phyloP scores from a whole-genome alignment of 2,329 filamentous ascomycete genomes.

The Fusarium sp. region DNA sequence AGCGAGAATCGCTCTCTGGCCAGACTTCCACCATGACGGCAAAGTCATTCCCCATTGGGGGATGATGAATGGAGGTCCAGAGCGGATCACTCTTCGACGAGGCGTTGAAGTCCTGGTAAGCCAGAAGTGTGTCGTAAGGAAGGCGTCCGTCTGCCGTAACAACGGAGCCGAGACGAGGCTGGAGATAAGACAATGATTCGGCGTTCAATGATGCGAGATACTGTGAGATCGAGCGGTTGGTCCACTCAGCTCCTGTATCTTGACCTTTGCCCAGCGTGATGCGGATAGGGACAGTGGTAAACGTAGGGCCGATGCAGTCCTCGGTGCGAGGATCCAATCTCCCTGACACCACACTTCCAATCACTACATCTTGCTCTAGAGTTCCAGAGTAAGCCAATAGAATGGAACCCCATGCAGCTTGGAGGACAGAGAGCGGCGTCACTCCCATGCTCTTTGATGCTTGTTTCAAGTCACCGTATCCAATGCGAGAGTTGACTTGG shows the following conservation, averaged over 20 bases:
- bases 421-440: slow-evolving; percentile 3
- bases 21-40: slow-evolving; percentile 11
- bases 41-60: slow-evolving; percentile 6
- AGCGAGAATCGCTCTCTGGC: neutral
- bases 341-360: slow-evolving; percentile 6
- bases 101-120: slow-evolving; percentile 10
- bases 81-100: neutral
- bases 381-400: slow-evolving; percentile 5
- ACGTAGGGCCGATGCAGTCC: slow-evolving; percentile 2
- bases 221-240: neutral
- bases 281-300: slow-evolving; percentile 4
- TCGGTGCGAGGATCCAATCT: slow-evolving; percentile 3
- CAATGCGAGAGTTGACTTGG: neutral
- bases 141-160: slow-evolving; percentile 2
- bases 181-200: neutral
- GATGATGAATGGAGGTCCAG: neutral
- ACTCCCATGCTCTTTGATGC: slow-evolving; percentile 1
- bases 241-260: neutral
- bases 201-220: neutral
- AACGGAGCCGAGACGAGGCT: neutral
- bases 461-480: neutral
- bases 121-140: slow-evolving; percentile 6
- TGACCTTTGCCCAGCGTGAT: neutral
- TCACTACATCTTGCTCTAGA: slow-evolving; percentile 1
- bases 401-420: slow-evolving; percentile 6